Conservation (phyloP, 78 protist species). For the Dictyostelium intermedium region DNA sequence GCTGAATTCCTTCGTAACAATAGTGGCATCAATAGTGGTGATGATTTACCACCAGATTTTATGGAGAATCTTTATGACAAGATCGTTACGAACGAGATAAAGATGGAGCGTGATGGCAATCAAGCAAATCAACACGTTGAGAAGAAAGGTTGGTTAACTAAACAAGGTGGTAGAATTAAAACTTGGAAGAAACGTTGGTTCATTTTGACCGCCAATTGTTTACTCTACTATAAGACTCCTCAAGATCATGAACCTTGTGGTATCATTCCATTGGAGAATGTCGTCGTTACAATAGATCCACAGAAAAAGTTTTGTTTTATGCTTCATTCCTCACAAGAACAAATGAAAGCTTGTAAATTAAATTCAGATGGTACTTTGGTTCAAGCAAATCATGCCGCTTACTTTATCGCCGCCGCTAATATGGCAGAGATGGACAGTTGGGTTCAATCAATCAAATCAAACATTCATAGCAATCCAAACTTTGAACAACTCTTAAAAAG, state of each 20-base stretch:
- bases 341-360: slow-evolving; percentile 80
- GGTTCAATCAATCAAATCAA: slow-evolving; percentile 62
- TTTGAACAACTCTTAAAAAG: slow-evolving; percentile 52
- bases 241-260: slow-evolving; percentile 84
- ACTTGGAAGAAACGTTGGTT: slow-evolving; percentile 89
- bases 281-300: slow-evolving; percentile 41
- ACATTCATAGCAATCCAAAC: slow-evolving; percentile 75
- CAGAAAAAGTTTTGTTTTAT: slow-evolving; percentile 73
- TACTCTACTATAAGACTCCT: slow-evolving; percentile 81
- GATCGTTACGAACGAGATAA: slow-evolving; percentile 82
- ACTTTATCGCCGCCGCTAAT: slow-evolving; percentile 77
- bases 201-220: slow-evolving; percentile 73
- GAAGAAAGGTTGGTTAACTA: slow-evolving; percentile 86
- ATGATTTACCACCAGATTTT: slow-evolving; percentile 69
- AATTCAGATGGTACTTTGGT: slow-evolving; percentile 78
- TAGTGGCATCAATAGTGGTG: slow-evolving; percentile 81
- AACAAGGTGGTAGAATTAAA: slow-evolving; percentile 85
- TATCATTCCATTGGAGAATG: slow-evolving; percentile 81
- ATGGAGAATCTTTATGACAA: slow-evolving; percentile 84
- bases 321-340: slow-evolving; percentile 53
- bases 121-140: slow-evolving; percentile 60
- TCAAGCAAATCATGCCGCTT: slow-evolving; percentile 79
- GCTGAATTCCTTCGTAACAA: slow-evolving; percentile 61
- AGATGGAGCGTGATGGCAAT: slow-evolving; percentile 82
- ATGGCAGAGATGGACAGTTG: slow-evolving; percentile 71